A percentile compares a stretch with the other conserved stretches of the same genome.
These are phyloP conservation scores for Candida frijolesensis DNA, from an alignment of 1,139 yeast species.

Conservation along the genomic window DNA sequence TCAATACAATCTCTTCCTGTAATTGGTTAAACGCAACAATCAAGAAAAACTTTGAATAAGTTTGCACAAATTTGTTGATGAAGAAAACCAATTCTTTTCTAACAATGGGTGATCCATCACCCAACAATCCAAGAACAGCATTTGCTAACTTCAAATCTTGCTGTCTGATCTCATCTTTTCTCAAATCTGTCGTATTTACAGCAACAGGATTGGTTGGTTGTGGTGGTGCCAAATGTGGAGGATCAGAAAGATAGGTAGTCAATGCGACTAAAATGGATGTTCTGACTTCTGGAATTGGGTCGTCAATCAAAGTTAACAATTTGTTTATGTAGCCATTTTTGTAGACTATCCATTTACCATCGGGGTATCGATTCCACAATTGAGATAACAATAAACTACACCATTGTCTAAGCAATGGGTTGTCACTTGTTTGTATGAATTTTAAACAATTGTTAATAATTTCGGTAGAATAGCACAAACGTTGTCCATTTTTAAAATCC, in stretches of 20 bases:
- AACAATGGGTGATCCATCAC: slow-evolving; percentile 90
- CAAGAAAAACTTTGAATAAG: slow-evolving; percentile 72
- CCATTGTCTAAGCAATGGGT: slow-evolving; percentile 92
- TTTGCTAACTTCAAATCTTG: slow-evolving; percentile 57
- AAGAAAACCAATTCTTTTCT: slow-evolving; percentile 82
- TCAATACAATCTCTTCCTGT: slow-evolving; percentile 73
- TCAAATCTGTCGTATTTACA: slow-evolving; percentile 20
- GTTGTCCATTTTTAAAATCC: slow-evolving; percentile 79
- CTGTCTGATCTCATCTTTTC: slow-evolving; percentile 51
- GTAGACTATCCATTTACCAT: slow-evolving; percentile 73
- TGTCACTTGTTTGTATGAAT: slow-evolving; percentile 72
- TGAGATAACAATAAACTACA: slow-evolving; percentile 78
- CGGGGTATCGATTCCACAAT: slow-evolving; percentile 71
- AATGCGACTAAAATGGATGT: slow-evolving; percentile 80
- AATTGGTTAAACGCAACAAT: slow-evolving; percentile 88
- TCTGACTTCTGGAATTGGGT: slow-evolving; percentile 94
- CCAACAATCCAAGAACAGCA: slow-evolving; percentile 50
- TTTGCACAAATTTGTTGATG: slow-evolving; percentile 70
- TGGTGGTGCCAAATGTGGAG: slow-evolving; percentile 13
- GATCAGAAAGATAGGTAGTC: slow-evolving; percentile 50
- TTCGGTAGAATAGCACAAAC: slow-evolving; percentile 75
- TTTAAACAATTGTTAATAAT: slow-evolving; percentile 67
- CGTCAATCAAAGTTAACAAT: slow-evolving; percentile 62
- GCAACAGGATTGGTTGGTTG: slow-evolving; percentile 24
- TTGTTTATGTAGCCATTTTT: slow-evolving; percentile 65